Conservation (phyloP, 2,329 filamentous ascomycete species). For the Clarireedia homoeocarpa region DNA sequence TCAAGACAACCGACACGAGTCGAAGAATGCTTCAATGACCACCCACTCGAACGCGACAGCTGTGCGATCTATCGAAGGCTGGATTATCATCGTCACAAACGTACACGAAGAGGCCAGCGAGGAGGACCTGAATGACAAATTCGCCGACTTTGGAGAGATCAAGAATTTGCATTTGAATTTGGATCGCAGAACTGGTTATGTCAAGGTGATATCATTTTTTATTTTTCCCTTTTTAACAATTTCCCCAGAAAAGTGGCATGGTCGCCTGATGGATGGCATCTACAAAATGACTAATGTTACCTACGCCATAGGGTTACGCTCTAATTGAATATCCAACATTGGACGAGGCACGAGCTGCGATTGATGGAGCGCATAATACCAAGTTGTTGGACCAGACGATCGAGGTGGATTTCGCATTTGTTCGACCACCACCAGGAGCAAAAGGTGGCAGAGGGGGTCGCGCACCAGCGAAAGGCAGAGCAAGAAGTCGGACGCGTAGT, state of each 20-base stretch:
- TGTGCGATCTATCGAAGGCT: conserved; percentile 80
- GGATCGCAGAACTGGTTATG: conserved; percentile 75
- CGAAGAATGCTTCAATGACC: conserved; percentile 57
- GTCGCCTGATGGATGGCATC: not conserved
- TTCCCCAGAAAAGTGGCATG: not conserved
- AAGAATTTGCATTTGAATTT: conserved; percentile 82
- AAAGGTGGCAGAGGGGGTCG: conserved; percentile 35
- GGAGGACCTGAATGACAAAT: conserved; percentile 73
- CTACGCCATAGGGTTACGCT: conserved; percentile 59
- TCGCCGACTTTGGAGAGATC: conserved; percentile 78
- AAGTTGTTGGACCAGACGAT: conserved; percentile 78
- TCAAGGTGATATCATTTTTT: conserved; percentile 53
- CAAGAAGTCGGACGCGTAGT: conserved; percentile 28
- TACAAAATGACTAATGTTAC: not conserved
- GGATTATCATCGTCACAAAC: conserved; percentile 82
- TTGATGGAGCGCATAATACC: conserved; percentile 68
- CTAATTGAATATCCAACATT: conserved; percentile 78
- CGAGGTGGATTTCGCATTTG: conserved; percentile 77
- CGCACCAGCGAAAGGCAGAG: conserved; percentile 27
- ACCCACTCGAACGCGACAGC: conserved; percentile 69
- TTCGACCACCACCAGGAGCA: conserved; percentile 60
- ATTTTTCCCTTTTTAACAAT: conserved; percentile 11
- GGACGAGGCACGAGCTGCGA: conserved; percentile 71
- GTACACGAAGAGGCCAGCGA: conserved; percentile 83
- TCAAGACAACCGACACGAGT: conserved; percentile 43